Evolutionary conservation across 108 stramenopile species (phyloP).

Genomic region (Cyclotella cryptica): DNA sequence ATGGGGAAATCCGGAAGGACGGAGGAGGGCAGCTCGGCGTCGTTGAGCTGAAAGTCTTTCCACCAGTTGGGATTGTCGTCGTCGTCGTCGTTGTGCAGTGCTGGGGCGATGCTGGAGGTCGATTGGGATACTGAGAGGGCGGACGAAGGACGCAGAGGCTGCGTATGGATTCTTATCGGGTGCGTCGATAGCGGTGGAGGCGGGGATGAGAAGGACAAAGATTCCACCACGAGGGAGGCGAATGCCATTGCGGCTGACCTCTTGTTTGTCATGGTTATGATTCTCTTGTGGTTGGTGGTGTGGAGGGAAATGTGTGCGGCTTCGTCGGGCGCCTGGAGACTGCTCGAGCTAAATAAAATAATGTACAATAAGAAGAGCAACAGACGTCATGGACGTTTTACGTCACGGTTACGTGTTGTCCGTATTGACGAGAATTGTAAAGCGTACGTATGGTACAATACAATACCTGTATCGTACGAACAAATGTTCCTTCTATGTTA

Average conservation of each 20-base stretch:
- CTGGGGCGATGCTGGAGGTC: background rate
- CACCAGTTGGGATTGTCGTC: conserved; percentile 37
- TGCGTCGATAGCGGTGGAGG: background rate
- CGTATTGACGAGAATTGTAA: no score
- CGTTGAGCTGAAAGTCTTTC: conserved; percentile 46
- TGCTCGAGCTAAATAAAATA: no score
- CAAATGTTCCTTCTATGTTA: no score
- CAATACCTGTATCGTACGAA: no score
- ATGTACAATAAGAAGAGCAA: no score
- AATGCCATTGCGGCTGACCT: conserved; percentile 8
- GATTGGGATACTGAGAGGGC: background rate
- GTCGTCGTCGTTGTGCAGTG: background rate
- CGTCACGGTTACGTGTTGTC: no score
- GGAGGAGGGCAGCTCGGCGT: conserved; percentile 39
- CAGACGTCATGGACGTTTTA: conserved; percentile 1
- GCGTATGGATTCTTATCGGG: background rate
- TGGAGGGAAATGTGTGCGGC: no score
- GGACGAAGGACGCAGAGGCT: background rate
- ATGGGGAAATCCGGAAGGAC: conserved; percentile 55
- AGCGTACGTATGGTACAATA: no score
- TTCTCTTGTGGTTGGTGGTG: background rate
- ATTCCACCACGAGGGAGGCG: conserved; percentile 6
- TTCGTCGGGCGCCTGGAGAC: no score
- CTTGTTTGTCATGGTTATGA: conserved; percentile 8
- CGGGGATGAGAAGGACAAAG: background rate